These are phyloP conservation scores for Coffea humblotiana DNA, from an alignment of 305 asterid species.

Conservation along the genomic window DNA sequence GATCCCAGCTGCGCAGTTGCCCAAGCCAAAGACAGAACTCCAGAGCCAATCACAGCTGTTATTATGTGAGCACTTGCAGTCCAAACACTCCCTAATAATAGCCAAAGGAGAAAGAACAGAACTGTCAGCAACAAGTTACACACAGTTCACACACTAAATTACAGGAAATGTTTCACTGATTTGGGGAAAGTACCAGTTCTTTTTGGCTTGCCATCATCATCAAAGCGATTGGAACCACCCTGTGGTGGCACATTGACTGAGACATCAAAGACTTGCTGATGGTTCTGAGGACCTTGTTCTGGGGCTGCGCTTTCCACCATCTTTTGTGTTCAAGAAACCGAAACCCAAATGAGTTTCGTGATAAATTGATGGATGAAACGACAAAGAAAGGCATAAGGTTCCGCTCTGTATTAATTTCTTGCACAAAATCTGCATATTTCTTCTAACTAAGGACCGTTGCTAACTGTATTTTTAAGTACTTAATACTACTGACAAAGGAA, in stretches of 20 bases:
- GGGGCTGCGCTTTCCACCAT: constrained; percentile 42
- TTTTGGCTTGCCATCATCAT: constrained; percentile 83
- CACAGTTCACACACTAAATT: neutral
- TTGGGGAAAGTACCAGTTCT: constrained; percentile 53
- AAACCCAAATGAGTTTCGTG: constrained; percentile 3
- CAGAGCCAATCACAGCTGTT: constrained; percentile 94
- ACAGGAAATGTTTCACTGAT: neutral
- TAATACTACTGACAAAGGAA: constrained; percentile 22
- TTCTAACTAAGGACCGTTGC: constrained; percentile 16
- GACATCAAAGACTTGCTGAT: constrained; percentile 49
- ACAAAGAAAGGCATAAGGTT: neutral
- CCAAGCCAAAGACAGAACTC: constrained; percentile 93
- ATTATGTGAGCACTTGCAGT: constrained; percentile 95
- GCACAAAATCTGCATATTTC: constrained; percentile 15
- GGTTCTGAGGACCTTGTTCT: constrained; percentile 27
- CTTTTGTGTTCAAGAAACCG: constrained; percentile 28
- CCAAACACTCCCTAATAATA: constrained; percentile 63
- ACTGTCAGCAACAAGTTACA: neutral
- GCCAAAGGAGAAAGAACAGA: neutral
- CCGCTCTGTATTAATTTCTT: constrained; percentile 13
- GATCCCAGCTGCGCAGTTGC: constrained; percentile 91
- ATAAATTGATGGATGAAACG: neutral
- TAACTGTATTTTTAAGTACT: constrained; percentile 30
- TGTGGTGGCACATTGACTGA: constrained; percentile 47
- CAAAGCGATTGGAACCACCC: constrained; percentile 57